A percentile compares a stretch with the other conserved stretches of the same genome.
Conservation (phyloP, 2,329 filamentous ascomycete species). For the Neopestalotiopsis rosae region DNA sequence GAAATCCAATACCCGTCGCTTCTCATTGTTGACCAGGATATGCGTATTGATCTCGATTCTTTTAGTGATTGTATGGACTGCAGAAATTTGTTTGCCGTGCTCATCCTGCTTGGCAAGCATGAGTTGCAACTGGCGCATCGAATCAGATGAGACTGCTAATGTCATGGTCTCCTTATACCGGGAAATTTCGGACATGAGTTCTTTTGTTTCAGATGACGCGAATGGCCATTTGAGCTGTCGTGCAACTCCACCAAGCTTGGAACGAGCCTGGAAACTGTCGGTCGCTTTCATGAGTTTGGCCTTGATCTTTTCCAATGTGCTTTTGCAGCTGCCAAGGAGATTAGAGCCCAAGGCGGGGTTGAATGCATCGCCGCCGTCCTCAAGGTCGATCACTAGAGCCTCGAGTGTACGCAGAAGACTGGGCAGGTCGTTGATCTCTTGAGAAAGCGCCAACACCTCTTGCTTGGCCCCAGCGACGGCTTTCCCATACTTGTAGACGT, state of each 20-base stretch:
- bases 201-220: neutral
- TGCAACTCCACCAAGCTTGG: neutral
- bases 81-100: neutral
- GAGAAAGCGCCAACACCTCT: slow-evolving; percentile 21
- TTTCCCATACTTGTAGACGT: slow-evolving; percentile 30
- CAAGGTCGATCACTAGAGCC: neutral
- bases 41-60: neutral
- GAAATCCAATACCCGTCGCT: neutral
- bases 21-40: neutral
- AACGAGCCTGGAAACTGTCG: neutral
- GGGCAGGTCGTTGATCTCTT: neutral
- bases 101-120: neutral
- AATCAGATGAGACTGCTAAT: neutral
- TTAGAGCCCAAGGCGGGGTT: neutral
- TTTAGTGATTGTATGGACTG: neutral
- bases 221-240: neutral
- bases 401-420: neutral
- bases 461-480: slow-evolving; percentile 27
- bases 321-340: neutral
- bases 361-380: neutral
- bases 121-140: neutral
- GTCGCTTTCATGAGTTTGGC: neutral
- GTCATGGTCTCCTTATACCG: neutral
- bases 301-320: neutral
- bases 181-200: neutral